Base-by-base conservation (phyloP, 306 rosid species). In the Prosopis cineraria region DNA sequence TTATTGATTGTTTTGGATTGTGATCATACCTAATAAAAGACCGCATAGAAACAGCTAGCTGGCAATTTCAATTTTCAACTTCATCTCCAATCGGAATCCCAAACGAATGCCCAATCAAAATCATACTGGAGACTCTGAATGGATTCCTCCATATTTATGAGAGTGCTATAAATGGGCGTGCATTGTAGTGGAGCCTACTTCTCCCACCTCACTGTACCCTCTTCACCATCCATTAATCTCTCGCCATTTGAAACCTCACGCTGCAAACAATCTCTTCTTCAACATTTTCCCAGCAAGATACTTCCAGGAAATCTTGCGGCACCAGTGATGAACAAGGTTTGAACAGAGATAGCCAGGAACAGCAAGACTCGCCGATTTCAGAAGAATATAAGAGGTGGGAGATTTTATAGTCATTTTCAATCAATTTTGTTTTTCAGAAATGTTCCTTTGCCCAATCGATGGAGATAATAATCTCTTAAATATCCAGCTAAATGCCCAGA, bases 181-280 rank as follows among this genome's bases (percentile, higher is more conserved):
- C 92, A 84, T 85, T 67, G 84, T 24, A 20, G 62, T 91, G 97
- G 97, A 88, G 88, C 98, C 96, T 77, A 90, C 93, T 74, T 41
- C 34, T 74, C 58, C 40, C 56, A 69, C 70, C 76, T 72, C 87
- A 74, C 86, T 88, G 79, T 84, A 76, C 91, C 82, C 86, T 75
- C 72, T 86, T 93, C 93, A 91, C 31, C 33, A 89, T 89, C 93
- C 88, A 36, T 85, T 77, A 68, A 74, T 25, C 78, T 85, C 84
- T 69, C 82, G 76, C 48, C 75, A 9, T 74, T 68, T 37, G n/a
- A n/a, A n/a, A n/a, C 10, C 87, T 80, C 14, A 12, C 37, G 43
- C 91, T 78, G 88, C 75, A 29, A 45, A 3, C 44, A 50, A 62
- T 62, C 41, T 68, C 50, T 69, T 29, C 68, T 37, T 55, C 62